Evolutionary conservation across 2,329 filamentous ascomycete genomes (phyloP), one percentile per base, ranked within the genome.

Genomic region (Thermoascus crustaceus): DNA sequence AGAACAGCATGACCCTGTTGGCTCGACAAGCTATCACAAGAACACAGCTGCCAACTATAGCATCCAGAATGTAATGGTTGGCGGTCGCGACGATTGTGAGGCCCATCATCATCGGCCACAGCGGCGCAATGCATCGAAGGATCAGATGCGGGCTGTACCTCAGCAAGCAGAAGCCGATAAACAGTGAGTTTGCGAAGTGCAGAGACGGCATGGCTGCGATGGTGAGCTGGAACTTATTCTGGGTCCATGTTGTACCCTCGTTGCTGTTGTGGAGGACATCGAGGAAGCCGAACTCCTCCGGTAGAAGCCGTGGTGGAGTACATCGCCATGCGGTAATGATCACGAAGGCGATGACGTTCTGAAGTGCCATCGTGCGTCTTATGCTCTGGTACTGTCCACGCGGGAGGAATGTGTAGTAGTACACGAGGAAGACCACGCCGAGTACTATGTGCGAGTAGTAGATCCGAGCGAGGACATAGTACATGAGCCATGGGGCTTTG

Each of bases 1-100:
- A 34, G 22, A 32, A 14, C 43, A 53, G 23, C 44, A 53, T 48
- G 10, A 32, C 37, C 16, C 35, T 6, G 34, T 54, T 53, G 10
- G 45, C 45, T n/a, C 34, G 24, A 9, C 44, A 52, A 14, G 49
- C 50, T 10, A 35, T 23, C 8, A 41, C 16, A 57, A 48, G 39
- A 16, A 53, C 48, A 17, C 38, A 41, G 3, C 74, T 74, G 5
- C 79, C 79, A 0, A 77, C 77, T 0, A 81, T 69, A 2, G 78
- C 77, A 51, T 82, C 79, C 3, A 83, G 69, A 33, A 82, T 64
- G 53, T 80, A 73, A 56, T 82, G 78, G 52, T 82, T 82, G 26
- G 78, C 78, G 0, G 78, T 82, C 4, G 78, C 74, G 13, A 82
- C 67, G 45, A 82, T 81, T 18, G 77, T 78, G 5, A 72, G 22